Evolutionary conservation across 139 green algal genomes (phyloP).

Genomic region (Picochlorum costavermella): DNA sequence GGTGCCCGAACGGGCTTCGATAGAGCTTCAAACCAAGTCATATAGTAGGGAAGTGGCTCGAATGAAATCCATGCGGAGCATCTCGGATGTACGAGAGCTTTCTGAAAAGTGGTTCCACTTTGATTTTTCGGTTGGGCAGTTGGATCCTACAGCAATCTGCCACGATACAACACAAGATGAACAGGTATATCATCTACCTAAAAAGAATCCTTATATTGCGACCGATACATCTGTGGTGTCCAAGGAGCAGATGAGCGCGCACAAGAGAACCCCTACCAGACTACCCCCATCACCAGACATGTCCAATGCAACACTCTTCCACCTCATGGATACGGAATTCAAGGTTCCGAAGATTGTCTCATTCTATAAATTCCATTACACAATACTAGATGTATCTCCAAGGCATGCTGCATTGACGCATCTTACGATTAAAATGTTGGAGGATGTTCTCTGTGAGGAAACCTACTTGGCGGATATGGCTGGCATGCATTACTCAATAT

Average conservation of each 20-base stretch:
- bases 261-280: too few relatives aligned
- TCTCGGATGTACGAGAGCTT: too few relatives aligned
- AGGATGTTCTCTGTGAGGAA: constrained; percentile 79
- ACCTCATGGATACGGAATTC: constrained; percentile 74
- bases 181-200: too few relatives aligned
- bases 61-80: too few relatives aligned
- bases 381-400: constrained; percentile 29
- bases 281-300: too few relatives aligned
- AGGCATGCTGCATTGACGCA: constrained; percentile 40
- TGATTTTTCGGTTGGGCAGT: too few relatives aligned
- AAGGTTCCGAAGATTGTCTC: constrained; percentile 44
- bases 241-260: too few relatives aligned
- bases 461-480: constrained; percentile 80
- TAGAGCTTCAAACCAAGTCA: constrained; percentile 58
- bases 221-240: too few relatives aligned
- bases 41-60: constrained; percentile 12
- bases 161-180: too few relatives aligned
- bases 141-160: too few relatives aligned
- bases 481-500: constrained; percentile 53
- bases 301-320: constrained; percentile 48
- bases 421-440: constrained; percentile 66
- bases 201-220: too few relatives aligned
- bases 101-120: too few relatives aligned
- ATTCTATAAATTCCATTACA: constrained; percentile 53
- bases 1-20: constrained; percentile 28